A percentile compares a stretch with the other conserved stretches of the same genome.
phyloP scores from a whole-genome alignment of 495 filamentous ascomycete genomes.

The Neurospora sp. region DNA sequence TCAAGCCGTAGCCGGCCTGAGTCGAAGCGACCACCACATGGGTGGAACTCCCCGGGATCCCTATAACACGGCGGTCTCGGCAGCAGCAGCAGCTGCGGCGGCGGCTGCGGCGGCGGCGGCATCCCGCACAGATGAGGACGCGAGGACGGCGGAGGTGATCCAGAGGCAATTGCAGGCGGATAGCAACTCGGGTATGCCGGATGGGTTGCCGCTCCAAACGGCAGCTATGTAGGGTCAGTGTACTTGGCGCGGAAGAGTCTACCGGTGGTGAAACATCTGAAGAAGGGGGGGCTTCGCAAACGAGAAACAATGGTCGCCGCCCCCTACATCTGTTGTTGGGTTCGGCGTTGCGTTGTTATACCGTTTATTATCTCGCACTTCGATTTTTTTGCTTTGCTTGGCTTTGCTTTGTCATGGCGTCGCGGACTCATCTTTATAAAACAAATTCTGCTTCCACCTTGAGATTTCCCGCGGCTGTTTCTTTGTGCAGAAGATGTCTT shows the following conservation, averaged over 20 bases:
- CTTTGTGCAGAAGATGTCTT: not conserved
- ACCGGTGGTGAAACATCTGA: not conserved
- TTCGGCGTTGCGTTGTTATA: not conserved
- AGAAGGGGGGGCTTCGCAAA: not conserved
- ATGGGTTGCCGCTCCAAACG: conserved; percentile 6
- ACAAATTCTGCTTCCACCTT: not conserved
- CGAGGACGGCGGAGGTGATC: conserved; percentile 27
- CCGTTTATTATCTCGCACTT: not conserved
- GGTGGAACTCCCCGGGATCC: conserved; percentile 3
- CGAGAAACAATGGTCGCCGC: not conserved
- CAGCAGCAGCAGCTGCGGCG: not conserved
- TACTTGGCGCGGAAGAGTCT: not conserved
- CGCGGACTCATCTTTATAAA: not conserved
- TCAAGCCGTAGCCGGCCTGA: conserved; percentile 26
- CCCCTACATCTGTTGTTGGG: not conserved
- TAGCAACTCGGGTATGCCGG: conserved; percentile 5
- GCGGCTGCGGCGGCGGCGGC: not conserved
- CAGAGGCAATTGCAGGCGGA: conserved; percentile 29
- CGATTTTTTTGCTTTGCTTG: not conserved
- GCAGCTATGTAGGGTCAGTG: conserved; percentile 10
- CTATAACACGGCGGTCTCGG: conserved; percentile 5
- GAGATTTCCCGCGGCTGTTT: too few species aligned
- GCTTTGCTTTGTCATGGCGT: not conserved
- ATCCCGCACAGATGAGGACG: conserved; percentile 18
- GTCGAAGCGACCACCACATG: conserved; percentile 12